These are phyloP conservation scores for Pyronema omphalodes DNA, from an alignment of 495 filamentous ascomycete genomes.

Conservation along the genomic window DNA sequence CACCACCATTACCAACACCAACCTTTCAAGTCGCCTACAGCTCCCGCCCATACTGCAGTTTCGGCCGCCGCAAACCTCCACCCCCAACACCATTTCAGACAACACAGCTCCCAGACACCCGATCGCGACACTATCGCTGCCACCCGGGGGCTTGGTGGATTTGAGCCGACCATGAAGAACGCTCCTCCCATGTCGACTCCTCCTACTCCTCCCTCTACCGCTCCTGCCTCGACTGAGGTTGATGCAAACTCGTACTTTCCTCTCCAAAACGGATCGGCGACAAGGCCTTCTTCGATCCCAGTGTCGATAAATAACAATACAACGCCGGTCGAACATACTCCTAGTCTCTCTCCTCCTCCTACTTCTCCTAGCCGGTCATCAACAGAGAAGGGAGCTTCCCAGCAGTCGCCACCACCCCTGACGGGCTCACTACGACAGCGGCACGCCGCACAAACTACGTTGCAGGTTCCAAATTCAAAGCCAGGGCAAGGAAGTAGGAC, in stretches of 20 bases:
- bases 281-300: slow-evolving; percentile 1
- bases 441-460: slow-evolving; percentile 37
- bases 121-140: background rate
- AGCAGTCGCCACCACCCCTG: slow-evolving; percentile 11
- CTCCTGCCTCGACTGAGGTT: background rate
- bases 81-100: background rate
- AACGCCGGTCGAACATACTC: background rate
- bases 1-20: too few species aligned
- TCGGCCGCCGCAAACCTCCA: too few species aligned
- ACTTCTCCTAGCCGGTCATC: slow-evolving; percentile 2
- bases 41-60: background rate
- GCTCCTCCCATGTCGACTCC: background rate
- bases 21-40: background rate
- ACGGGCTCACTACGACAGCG: slow-evolving; percentile 36
- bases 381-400: background rate
- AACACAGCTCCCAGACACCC: background rate
- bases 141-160: background rate
- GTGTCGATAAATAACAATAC: background rate
- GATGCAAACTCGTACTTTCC: slow-evolving; percentile 1
- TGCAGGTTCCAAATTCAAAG: slow-evolving; percentile 56
- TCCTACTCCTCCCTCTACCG: background rate
- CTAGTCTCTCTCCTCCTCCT: background rate
- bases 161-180: background rate
- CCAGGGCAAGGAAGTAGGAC: slow-evolving; percentile 27
- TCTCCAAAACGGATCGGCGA: background rate